Conservation (phyloP, 2,329 filamentous ascomycete species). For the Paecilomyces formosus region DNA sequence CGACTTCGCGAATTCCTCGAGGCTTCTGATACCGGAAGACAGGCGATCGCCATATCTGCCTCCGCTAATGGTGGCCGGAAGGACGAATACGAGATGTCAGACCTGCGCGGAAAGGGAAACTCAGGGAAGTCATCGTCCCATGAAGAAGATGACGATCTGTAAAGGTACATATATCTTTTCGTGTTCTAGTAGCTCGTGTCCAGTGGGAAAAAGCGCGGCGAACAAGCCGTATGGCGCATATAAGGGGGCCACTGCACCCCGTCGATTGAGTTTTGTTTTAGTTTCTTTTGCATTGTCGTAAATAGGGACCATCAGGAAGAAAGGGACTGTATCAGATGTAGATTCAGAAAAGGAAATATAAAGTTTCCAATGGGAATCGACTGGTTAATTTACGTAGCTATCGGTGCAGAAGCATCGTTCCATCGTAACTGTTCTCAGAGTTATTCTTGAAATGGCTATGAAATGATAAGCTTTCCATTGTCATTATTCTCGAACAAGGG, state of each 20-base stretch:
- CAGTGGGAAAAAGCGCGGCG: not conserved
- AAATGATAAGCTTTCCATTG: no score
- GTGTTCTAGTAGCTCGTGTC: not conserved
- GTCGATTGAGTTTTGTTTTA: not conserved
- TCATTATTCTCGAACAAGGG: no score
- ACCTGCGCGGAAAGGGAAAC: not conserved
- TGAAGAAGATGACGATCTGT: not conserved
- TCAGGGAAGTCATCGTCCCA: not conserved
- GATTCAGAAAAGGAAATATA: not conserved
- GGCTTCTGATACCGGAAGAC: slow-evolving; percentile 73
- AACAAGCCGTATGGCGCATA: not conserved
- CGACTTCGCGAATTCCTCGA: slow-evolving; percentile 84
- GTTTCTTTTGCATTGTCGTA: not conserved
- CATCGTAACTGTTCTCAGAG: no score
- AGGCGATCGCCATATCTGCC: slow-evolving; percentile 70
- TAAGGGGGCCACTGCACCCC: not conserved
- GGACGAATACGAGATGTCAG: slow-evolving; percentile 54
- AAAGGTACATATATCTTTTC: not conserved
- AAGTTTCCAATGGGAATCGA: not conserved
- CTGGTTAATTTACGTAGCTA: not conserved
- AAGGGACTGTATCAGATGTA: not conserved
- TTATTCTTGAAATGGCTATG: no score
- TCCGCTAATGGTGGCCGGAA: slow-evolving; percentile 19
- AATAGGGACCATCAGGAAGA: not conserved
- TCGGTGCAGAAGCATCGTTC: not conserved